Base-by-base conservation (phyloP, 768 basidiomycete species). In the Boletus vinaceobasis region DNA sequence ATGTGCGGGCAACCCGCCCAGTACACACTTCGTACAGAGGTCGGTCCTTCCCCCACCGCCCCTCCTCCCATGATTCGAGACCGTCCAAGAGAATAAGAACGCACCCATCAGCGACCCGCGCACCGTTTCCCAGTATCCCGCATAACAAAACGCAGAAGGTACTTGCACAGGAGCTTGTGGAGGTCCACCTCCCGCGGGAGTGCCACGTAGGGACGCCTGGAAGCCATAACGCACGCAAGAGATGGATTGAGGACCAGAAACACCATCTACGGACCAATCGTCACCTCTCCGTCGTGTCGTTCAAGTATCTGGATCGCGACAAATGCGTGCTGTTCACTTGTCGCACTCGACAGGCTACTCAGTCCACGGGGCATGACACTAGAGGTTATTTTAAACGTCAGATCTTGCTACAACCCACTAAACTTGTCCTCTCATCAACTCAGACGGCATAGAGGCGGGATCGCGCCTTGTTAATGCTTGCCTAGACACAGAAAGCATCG, bases 171-270 rank as follows among this genome's bases (percentile, higher is more conserved):
- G 48, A 44, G 4, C 46, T 55, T 47, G 53, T 47, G 26, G 37
- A 51, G 40, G 36, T 46, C 32, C 51, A 38, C 26, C 55, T 54
- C n/a, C 60, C 59, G 27, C 46, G 29, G 2, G 55, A 60, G 31
- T 70, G 57, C 39, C 48, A n/a, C 11, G 56, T 48, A 40, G 61
- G 55, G 11, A 53, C 26, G 11, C 55, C 56, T 19, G 33, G 59
- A 17, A 35, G 19, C 45, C 53, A 55, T 8, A 33, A 42, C 26
- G 43, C 58, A 7, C 57, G 48, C 50, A 36, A 57, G 37, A 40
- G 38, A 17, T 66, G 65, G 62, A 44, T 58, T 4, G 36, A 50
- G 36, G 44, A 39, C 45, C 65, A 59, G 49, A 61, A 43, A 43
- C 43, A 31, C 27, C 17, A 37, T 36, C 32, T 60, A 10, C 5